Base-by-base conservation (phyloP, 139 green algal species). In the Desmodesmus armatus region DNA sequence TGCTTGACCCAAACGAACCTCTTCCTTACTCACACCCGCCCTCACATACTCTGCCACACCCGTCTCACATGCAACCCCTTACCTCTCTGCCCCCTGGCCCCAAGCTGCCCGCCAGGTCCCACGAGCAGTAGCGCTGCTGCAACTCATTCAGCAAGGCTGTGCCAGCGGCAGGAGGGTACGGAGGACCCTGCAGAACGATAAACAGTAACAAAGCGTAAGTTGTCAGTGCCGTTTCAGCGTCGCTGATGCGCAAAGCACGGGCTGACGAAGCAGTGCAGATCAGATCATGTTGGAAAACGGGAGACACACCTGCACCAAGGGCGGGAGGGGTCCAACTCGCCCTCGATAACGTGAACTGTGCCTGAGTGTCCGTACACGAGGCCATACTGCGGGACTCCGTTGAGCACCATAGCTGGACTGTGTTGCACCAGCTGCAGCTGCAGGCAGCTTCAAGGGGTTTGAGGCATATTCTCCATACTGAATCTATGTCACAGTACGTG, bases 61-160 rank as follows among this genome's bases (percentile, higher is more conserved):
- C n/a, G n/a, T n/a, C n/a, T n/a, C n/a, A n/a, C n/a, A n/a, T n/a
- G n/a, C n/a, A n/a, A n/a, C n/a, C n/a, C n/a, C n/a, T n/a, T n/a
- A n/a, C n/a, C n/a, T n/a, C n/a, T n/a, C n/a, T n/a, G n/a, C 76
- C 76, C 15, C 71, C 55, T 19, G 23, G 29, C 3, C 76, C 39
- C 13, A 80, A 9, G 5, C 39, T 73, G 17, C 53, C 82, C 2
- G 51, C 31, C 9, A 80, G 75, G 31, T 84, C 33, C 71, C 90
- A 73, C 9, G 27, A 67, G 62, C 62, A 41, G 5, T 75, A 63
- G 17, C 70, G 63, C 23, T 89, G 39, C 37, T 70, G 51, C n/a
- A 93, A 60, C 31, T 92, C 85, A 49, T 84, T 33, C 31, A 88
- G 88, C 0, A 67, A 55, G 11, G 88, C 78, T 19, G 44, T 53